A percentile compares a stretch with the other conserved stretches of the same genome.
These are phyloP conservation scores for Hortiboletus campestris DNA, from an alignment of 768 basidiomycete species.

Conservation along the genomic window DNA sequence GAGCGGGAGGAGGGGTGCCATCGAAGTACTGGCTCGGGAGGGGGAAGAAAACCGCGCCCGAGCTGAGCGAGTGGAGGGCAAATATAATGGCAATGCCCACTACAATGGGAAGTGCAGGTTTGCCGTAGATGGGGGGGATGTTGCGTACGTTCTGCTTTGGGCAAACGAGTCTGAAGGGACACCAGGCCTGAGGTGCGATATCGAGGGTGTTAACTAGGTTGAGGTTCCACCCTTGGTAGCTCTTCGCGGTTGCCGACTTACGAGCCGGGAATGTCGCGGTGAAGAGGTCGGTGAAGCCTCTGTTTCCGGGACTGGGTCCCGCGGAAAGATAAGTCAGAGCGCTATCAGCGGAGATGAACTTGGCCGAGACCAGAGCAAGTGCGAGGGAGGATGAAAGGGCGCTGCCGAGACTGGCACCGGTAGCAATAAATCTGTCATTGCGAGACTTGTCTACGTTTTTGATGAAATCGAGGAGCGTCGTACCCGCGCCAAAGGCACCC, in stretches of 20 bases:
- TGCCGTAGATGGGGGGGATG: slow-evolving; percentile 11
- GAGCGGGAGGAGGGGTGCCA: neutral
- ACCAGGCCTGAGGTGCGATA: slow-evolving; percentile 16
- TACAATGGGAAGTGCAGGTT: neutral
- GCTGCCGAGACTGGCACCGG: slow-evolving; percentile 14
- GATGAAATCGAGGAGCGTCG: slow-evolving; percentile 11
- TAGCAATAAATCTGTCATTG: neutral
- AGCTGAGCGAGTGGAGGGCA: neutral
- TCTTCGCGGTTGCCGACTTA: neutral
- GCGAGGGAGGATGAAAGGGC: slow-evolving; percentile 12
- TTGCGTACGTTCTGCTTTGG: slow-evolving; percentile 13
- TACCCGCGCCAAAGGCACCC: neutral
- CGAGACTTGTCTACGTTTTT: neutral
- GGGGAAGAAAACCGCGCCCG: slow-evolving; percentile 5
- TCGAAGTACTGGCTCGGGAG: slow-evolving; percentile 7
- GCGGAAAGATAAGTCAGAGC: slow-evolving; percentile 8
- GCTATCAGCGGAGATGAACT: slow-evolving; percentile 37
- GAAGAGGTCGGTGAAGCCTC: slow-evolving; percentile 3
- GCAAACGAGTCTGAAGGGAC: neutral
- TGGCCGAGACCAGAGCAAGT: slow-evolving; percentile 4
- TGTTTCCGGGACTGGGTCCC: slow-evolving; percentile 14
- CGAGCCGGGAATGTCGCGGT: neutral
- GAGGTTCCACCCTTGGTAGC: slow-evolving; percentile 16
- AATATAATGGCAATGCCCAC: neutral
- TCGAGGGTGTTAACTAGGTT: slow-evolving; percentile 19